Evolutionary conservation across 139 green algal species (phyloP).

Genomic region (Chlorella sp.): DNA sequence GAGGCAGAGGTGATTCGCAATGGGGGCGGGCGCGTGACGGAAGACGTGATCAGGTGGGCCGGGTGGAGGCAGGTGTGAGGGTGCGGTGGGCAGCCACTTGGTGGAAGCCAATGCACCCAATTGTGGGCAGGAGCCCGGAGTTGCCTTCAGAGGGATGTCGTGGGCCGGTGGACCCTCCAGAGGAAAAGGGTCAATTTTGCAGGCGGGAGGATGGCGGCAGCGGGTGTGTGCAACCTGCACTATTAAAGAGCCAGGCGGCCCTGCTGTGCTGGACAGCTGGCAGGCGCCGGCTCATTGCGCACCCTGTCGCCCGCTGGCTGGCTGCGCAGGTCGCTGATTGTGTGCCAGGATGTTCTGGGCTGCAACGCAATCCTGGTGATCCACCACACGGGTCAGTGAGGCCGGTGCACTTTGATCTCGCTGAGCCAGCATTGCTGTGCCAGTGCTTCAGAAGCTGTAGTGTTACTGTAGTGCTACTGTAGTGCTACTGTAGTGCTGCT

Average conservation of each 20-base stretch:
- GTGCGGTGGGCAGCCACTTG: background rate
- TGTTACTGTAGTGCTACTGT: too few species aligned
- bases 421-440: background rate
- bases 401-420: too few species aligned
- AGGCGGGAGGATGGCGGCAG: too few species aligned
- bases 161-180: too few species aligned
- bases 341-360: conserved; percentile 38
- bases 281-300: background rate
- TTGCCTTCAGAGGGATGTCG: too few species aligned
- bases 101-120: too few species aligned
- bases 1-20: conserved; percentile 43
- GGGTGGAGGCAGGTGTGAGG: background rate
- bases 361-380: conserved; percentile 20
- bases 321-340: conserved; percentile 33
- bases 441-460: background rate
- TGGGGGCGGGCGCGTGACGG: conserved; percentile 38
- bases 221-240: too few species aligned
- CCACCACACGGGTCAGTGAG: background rate
- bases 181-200: too few species aligned
- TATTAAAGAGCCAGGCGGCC: too few species aligned
- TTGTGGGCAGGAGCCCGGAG: too few species aligned
- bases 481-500: too few species aligned
- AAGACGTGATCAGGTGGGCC: conserved; percentile 35
- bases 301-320: background rate
- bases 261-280: too few species aligned